phyloP scores from a whole-genome alignment of 1,284 basidiomycete species.

The Ceratorhiza oryzae-sativae region DNA sequence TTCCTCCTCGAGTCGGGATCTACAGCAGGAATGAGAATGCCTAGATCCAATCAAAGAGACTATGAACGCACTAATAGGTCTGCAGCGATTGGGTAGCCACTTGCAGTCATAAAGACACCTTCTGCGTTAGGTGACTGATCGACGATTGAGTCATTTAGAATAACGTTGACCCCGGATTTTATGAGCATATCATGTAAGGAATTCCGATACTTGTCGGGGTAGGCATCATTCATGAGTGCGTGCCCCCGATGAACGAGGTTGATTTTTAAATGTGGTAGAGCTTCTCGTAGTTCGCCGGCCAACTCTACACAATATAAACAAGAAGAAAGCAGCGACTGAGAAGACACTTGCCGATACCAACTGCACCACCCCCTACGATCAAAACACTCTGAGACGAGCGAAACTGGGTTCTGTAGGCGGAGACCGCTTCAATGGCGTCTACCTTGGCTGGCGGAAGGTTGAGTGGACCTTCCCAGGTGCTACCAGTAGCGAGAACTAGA shows the following conservation, averaged over 20 bases:
- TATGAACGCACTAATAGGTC: constrained; percentile 17
- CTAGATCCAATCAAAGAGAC: not conserved
- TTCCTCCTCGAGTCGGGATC: constrained; percentile 25
- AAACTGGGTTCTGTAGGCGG: constrained; percentile 57
- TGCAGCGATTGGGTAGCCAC: constrained; percentile 3
- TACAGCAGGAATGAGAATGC: not conserved
- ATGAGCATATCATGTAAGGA: constrained; percentile 55
- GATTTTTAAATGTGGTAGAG: constrained; percentile 62
- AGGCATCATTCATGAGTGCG: constrained; percentile 63
- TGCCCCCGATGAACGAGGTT: constrained; percentile 66
- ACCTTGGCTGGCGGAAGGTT: constrained; percentile 54
- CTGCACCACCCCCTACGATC: constrained; percentile 68
- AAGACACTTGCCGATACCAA: constrained; percentile 61
- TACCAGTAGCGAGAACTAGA: constrained; percentile 66
- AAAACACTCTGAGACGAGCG: constrained; percentile 59
- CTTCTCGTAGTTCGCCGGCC: constrained; percentile 65
- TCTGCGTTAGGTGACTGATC: not conserved
- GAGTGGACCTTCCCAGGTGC: constrained; percentile 61
- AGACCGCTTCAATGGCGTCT: constrained; percentile 54
- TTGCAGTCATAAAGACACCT: not conserved
- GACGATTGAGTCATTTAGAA: constrained; percentile 57
- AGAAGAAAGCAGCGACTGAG: not conserved
- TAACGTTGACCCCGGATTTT: constrained; percentile 58
- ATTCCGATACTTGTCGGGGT: constrained; percentile 64
- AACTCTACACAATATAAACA: constrained; percentile 52